Conservation (phyloP, 441 rosid species). For the Jatropha podagrica region DNA sequence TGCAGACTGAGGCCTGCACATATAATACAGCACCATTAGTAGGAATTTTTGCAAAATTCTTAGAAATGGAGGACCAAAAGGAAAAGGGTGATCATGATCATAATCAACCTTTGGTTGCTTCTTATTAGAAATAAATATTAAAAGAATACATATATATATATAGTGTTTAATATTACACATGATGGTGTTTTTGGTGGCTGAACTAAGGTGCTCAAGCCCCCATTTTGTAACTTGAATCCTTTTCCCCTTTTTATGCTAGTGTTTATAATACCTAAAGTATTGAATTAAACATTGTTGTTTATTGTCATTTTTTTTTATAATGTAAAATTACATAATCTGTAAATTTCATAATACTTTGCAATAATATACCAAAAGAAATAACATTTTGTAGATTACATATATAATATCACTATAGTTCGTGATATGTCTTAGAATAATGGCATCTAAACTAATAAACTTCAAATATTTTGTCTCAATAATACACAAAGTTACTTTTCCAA, state of each 20-base stretch:
- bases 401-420: no score
- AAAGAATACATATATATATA: background rate
- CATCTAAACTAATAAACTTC: no score
- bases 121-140: constrained; percentile 36
- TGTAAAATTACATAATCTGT: background rate
- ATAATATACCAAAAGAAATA: no score
- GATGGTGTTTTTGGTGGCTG: constrained; percentile 11
- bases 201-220: constrained; percentile 27
- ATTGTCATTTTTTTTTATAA: background rate
- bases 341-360: background rate
- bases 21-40: constrained; percentile 94
- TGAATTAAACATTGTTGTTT: background rate
- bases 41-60: constrained; percentile 74
- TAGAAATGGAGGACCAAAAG: constrained; percentile 44
- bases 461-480: no score
- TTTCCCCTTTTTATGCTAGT: background rate
- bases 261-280: background rate
- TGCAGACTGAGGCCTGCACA: constrained; percentile 97
- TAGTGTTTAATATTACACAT: constrained; percentile 11
- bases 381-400: no score
- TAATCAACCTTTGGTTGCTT: constrained; percentile 50
- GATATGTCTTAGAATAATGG: no score
- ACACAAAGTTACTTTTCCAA: no score
- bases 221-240: constrained; percentile 2
- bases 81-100: constrained; percentile 22